phyloP scores from a whole-genome alignment of 371 early-diverging fungal genomes.

The Smittium culicis region DNA sequence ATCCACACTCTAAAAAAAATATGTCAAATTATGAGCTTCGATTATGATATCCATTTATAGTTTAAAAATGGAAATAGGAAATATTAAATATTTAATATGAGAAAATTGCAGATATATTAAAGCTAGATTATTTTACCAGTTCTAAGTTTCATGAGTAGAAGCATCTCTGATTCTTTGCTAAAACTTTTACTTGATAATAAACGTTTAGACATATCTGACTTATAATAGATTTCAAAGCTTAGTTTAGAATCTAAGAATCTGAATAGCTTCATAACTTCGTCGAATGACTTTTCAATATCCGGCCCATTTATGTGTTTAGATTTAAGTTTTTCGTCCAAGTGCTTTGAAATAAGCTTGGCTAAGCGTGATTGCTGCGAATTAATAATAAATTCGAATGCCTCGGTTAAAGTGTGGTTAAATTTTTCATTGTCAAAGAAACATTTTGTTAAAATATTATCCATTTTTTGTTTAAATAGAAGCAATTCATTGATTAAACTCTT shows the following conservation, averaged over 20 bases:
- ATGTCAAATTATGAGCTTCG: no score
- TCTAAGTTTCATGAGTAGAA: constrained; percentile 67
- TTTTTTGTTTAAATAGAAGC: constrained; percentile 45
- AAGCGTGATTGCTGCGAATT: constrained; percentile 71
- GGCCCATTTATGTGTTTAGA: constrained; percentile 14
- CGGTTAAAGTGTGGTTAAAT: constrained; percentile 55
- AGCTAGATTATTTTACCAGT: no score
- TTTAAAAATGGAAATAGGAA: not conserved
- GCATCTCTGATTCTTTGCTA: constrained; percentile 67
- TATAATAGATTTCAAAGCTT: constrained; percentile 90
- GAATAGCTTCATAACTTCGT: constrained; percentile 65
- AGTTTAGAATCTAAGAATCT: constrained; percentile 84
- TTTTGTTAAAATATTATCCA: constrained; percentile 44
- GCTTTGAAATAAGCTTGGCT: constrained; percentile 77
- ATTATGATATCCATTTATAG: no score
- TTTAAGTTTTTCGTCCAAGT: constrained; percentile 46
- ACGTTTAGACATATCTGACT: constrained; percentile 75
- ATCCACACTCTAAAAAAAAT: constrained; percentile 68
- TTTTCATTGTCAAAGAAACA: constrained; percentile 45
- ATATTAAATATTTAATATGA: not conserved
- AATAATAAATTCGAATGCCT: constrained; percentile 75
- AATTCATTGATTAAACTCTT: constrained; percentile 49
- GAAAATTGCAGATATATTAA: not conserved
- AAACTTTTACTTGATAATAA: constrained; percentile 60
- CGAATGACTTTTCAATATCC: constrained; percentile 39